Evolutionary conservation across 371 early-diverging fungal species (phyloP), one percentile per base, ranked within the genome.

Genomic region (Chytridiales sp.): DNA sequence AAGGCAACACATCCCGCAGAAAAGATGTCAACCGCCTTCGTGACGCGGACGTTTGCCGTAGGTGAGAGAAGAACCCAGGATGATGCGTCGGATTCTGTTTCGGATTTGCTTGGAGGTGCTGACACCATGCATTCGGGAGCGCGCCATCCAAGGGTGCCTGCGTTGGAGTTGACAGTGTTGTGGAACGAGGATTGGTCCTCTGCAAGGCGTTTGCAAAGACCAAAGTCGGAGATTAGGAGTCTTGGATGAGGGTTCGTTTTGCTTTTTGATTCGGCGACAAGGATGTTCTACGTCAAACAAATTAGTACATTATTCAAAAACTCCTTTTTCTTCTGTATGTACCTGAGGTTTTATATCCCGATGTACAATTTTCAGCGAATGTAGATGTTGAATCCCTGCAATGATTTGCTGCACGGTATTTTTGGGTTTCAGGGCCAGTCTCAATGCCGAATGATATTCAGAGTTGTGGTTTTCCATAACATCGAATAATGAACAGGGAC

Each of bases 211-310:
- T 97, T 94, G 56, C 95, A 94, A 39, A 98, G 83, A 19, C 99
- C 99, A 81, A 99, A 97, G 72, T 99, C 99, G 35, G 95, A 93
- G 13, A 99, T 91, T 55, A 98, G 72, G 0, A 93, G 82, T 15
- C 95, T 84, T 52, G 89, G 74, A 38, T 68, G 69, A 11, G 46
- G 9, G 17, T 43, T 32, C 15, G 48, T 65, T 52, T 44, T 27
- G 36, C 30, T 68, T 43, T 50, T 73, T 22, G 53, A 60, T 40
- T 62, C 72, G 27, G 73, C 85, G 38, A 97, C 69, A 44, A 97
- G 74, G 44, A 97, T 94, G 61, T 95, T 95, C 64, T 93, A 89
- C 11, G 87, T 13, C 89, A 67, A 46, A 47, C 29, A 34, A 21
- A 35, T 47, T 15, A 24, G 35, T 35, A 36, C 41, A 29, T 29